These are phyloP conservation scores for Shiraia sp. DNA, from an alignment of 2,329 filamentous ascomycete species.

Conservation along the genomic window DNA sequence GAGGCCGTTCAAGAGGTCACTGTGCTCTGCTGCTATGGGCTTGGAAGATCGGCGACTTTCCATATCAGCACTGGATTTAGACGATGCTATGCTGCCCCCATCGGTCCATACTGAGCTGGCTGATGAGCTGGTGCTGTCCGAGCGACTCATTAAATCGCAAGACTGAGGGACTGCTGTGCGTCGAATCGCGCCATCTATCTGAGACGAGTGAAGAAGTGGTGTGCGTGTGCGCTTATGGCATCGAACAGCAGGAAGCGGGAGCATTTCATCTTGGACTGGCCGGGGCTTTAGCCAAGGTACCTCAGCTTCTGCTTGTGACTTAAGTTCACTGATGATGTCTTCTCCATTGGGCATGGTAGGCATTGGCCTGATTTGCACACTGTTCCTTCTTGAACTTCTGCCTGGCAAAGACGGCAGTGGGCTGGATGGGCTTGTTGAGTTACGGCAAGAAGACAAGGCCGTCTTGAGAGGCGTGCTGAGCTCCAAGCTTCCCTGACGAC, in stretches of 20 bases:
- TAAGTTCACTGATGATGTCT: slow-evolving; percentile 7
- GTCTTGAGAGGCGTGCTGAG: slow-evolving; percentile 32
- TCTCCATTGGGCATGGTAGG: slow-evolving; percentile 4
- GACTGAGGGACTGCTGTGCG: slow-evolving; percentile 1
- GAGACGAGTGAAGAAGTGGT: slow-evolving; percentile 24
- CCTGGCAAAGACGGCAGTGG: slow-evolving; percentile 32
- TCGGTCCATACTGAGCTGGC: slow-evolving; percentile 38
- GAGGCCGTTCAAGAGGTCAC: slow-evolving; percentile 34
- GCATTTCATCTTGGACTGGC: background rate
- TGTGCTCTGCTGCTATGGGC: slow-evolving; percentile 22
- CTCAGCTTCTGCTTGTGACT: background rate
- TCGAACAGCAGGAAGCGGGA: background rate
- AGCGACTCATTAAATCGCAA: slow-evolving; percentile 21
- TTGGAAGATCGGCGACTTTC: slow-evolving; percentile 13
- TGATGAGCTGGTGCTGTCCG: slow-evolving; percentile 31
- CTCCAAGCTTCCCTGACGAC: slow-evolving; percentile 36
- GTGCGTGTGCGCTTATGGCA: slow-evolving; percentile 20
- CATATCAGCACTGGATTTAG: slow-evolving; percentile 30
- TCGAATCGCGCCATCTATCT: slow-evolving; percentile 19
- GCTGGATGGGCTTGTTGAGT: slow-evolving; percentile 42
- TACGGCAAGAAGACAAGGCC: slow-evolving; percentile 31
- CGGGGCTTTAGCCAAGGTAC: background rate
- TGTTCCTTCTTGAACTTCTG: slow-evolving; percentile 34
- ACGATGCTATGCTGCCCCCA: slow-evolving; percentile 30
- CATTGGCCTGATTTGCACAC: slow-evolving; percentile 24